Conservation (phyloP, 2,329 filamentous ascomycete species). For the Penicillium griseofulvum region DNA sequence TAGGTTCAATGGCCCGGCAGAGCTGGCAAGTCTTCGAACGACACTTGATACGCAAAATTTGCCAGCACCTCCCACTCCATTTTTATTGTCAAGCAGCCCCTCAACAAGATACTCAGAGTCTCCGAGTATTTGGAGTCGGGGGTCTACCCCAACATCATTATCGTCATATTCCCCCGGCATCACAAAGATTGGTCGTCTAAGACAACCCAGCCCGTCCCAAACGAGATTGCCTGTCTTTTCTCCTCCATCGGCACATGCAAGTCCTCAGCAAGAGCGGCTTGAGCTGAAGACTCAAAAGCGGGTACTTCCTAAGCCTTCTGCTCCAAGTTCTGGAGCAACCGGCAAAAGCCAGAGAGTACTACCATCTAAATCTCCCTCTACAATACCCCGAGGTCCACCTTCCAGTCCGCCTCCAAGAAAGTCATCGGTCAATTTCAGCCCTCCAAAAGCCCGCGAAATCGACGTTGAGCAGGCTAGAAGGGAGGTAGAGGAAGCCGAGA, state of each 20-base stretch:
- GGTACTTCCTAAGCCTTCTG: slow-evolving; percentile 10
- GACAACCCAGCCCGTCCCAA: slow-evolving; percentile 38
- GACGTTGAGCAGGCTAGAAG: slow-evolving; percentile 26
- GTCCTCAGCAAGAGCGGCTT: slow-evolving; percentile 19
- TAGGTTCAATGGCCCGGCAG: slow-evolving; percentile 31
- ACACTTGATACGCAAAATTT: slow-evolving; percentile 35
- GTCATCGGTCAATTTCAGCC: slow-evolving; percentile 57
- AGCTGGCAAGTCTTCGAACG: slow-evolving; percentile 40
- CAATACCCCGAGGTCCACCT: slow-evolving; percentile 34
- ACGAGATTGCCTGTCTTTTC: slow-evolving; percentile 37
- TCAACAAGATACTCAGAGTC: slow-evolving; percentile 49
- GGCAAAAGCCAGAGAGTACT: slow-evolving; percentile 1
- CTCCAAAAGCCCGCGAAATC: slow-evolving; percentile 24
- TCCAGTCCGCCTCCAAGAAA: slow-evolving; percentile 63
- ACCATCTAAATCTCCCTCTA: not conserved
- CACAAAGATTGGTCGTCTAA: slow-evolving; percentile 36
- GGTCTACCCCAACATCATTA: slow-evolving; percentile 50
- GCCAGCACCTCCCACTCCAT: slow-evolving; percentile 39
- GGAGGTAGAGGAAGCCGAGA: slow-evolving; percentile 34
- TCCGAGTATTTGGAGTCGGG: slow-evolving; percentile 47
- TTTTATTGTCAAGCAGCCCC: slow-evolving; percentile 43
- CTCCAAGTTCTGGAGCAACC: slow-evolving; percentile 5
- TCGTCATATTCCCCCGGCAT: slow-evolving; percentile 51
- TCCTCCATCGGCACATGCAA: slow-evolving; percentile 18
- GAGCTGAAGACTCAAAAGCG: slow-evolving; percentile 16